These are phyloP conservation scores for Ascochyta lentis DNA, from an alignment of 2,329 filamentous ascomycete genomes.

Conservation along the genomic window DNA sequence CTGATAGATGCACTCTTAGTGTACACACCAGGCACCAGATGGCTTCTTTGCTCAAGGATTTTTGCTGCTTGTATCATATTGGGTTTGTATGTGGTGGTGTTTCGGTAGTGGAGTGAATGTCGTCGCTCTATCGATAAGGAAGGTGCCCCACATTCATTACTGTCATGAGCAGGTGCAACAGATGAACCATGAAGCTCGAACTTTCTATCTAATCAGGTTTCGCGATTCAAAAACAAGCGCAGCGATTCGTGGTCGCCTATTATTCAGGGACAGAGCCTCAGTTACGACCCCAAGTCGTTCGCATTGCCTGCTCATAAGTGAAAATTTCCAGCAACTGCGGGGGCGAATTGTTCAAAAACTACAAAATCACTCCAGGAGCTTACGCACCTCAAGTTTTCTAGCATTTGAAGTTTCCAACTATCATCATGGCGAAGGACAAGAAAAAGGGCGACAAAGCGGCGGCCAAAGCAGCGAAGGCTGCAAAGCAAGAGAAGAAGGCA, in stretches of 20 bases:
- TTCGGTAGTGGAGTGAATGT: conserved; percentile 19
- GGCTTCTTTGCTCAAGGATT: conserved; percentile 54
- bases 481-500: conserved; percentile 88
- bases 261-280: too few species aligned
- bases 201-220: background rate
- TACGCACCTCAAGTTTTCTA: too few species aligned
- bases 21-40: conserved; percentile 52
- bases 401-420: background rate
- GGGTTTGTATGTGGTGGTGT: conserved; percentile 12
- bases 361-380: too few species aligned
- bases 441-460: conserved; percentile 58
- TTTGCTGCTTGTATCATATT: conserved; percentile 54
- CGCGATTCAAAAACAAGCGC: background rate
- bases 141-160: conserved; percentile 4
- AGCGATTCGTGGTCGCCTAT: too few species aligned
- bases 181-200: background rate
- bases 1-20: background rate
- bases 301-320: background rate
- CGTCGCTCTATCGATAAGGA: conserved; percentile 30
- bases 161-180: background rate
- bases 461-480: conserved; percentile 60
- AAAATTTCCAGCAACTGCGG: conserved; percentile 30
- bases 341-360: background rate
- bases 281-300: background rate
- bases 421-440: conserved; percentile 60